phyloP scores from a whole-genome alignment of 2,329 filamentous ascomycete genomes.

The Xylaria sp. region DNA sequence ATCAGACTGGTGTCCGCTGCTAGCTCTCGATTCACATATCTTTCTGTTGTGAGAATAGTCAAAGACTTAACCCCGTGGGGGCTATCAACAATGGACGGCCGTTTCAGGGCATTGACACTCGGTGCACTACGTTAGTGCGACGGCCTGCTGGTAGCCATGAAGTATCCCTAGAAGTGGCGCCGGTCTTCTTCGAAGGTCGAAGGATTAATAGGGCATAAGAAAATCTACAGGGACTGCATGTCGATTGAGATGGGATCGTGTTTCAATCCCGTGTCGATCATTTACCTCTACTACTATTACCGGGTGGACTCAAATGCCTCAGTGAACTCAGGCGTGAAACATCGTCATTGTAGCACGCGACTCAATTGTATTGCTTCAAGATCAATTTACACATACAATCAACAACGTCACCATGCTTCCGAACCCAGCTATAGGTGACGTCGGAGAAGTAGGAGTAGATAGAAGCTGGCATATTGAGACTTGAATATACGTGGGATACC shows the following conservation, averaged over 20 bases:
- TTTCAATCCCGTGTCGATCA: neutral
- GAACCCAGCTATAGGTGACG: neutral
- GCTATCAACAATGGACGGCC: neutral
- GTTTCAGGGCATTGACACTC: constrained; percentile 1
- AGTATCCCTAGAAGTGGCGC: neutral
- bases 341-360: neutral
- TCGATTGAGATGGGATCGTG: neutral
- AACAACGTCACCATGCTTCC: neutral
- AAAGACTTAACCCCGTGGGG: neutral
- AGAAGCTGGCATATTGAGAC: neutral
- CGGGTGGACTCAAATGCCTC: neutral
- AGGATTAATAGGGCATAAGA: too few species aligned
- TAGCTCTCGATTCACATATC: neutral
- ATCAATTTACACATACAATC: neutral
- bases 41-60: neutral
- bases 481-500: neutral
- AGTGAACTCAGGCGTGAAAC: neutral
- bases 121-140: neutral
- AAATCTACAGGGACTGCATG: neutral
- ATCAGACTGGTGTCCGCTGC: neutral
- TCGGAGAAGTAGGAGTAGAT: neutral
- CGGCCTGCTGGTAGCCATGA: neutral
- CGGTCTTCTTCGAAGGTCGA: too few species aligned
- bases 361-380: neutral
- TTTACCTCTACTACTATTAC: neutral